Conservation (phyloP, 1,284 basidiomycete species). For the Irpex rosettiformis region DNA sequence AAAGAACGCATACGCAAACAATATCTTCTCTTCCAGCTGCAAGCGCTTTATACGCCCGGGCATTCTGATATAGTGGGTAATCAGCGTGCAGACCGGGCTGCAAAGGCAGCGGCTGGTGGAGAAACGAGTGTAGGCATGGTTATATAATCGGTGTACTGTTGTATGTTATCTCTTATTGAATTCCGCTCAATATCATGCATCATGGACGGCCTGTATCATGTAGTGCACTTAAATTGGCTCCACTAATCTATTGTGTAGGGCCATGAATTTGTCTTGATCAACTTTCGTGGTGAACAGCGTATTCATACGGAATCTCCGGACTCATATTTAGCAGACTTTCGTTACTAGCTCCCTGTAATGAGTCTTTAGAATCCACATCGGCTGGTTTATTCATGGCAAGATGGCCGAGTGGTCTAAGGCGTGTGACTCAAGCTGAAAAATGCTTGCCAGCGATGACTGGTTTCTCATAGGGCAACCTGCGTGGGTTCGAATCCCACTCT, state of each 20-base stretch:
- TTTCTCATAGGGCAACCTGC: constrained; percentile 4
- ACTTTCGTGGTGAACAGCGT: too few species aligned
- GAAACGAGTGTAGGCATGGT: constrained; percentile 8
- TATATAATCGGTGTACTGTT: too few species aligned
- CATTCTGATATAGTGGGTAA: not conserved
- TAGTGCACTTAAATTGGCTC: too few species aligned
- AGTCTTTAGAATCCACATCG: too few species aligned
- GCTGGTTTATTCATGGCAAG: constrained; percentile 2
- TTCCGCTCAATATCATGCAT: too few species aligned
- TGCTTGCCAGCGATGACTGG: not conserved
- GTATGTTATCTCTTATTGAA: too few species aligned
- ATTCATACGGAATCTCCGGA: too few species aligned
- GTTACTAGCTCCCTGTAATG: too few species aligned
- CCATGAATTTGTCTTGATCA: too few species aligned
- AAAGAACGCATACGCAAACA: not conserved
- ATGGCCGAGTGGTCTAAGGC: constrained; percentile 8
- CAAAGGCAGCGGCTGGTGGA: not conserved
- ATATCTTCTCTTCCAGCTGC: not conserved
- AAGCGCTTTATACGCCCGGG: not conserved
- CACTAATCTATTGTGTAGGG: too few species aligned
- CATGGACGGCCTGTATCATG: too few species aligned
- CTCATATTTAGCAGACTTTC: too few species aligned
- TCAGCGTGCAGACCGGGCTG: not conserved
- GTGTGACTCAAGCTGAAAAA: constrained; percentile 3
- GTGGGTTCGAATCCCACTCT: constrained; percentile 6